Percentiles rank a stretch among this genome's conserved stretches.
These are phyloP conservation scores for Sungouiella thailandica DNA, from an alignment of 805 yeast genomes.

Conservation along the genomic window DNA sequence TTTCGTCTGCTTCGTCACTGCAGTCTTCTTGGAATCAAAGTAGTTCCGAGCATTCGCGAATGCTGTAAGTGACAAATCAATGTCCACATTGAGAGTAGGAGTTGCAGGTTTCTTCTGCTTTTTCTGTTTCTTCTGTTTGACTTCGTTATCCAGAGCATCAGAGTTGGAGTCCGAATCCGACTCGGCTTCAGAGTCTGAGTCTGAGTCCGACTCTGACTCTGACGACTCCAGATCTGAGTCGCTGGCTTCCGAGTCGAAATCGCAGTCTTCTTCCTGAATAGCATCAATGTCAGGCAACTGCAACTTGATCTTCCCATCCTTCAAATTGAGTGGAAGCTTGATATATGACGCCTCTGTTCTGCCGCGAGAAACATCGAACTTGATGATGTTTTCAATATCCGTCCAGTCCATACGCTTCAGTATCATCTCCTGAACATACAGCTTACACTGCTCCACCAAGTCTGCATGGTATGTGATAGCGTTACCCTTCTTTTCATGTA, in stretches of 20 bases:
- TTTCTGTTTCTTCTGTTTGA: slow-evolving; percentile 8
- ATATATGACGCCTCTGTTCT: slow-evolving; percentile 61
- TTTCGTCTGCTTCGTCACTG: slow-evolving; percentile 71
- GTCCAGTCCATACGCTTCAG: slow-evolving; percentile 94
- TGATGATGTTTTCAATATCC: slow-evolving; percentile 71
- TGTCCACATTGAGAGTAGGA: slow-evolving; percentile 44
- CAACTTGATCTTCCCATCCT: slow-evolving; percentile 61
- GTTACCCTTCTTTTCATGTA: slow-evolving; percentile 66
- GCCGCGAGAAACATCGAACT: slow-evolving; percentile 62
- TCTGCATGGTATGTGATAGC: slow-evolving; percentile 66
- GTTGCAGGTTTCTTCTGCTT: slow-evolving; percentile 9
- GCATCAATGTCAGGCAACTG: slow-evolving; percentile 46
- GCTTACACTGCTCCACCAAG: slow-evolving; percentile 65
- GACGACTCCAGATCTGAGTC: slow-evolving; percentile 18
- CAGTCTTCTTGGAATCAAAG: slow-evolving; percentile 70
- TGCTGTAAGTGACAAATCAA: slow-evolving; percentile 69
- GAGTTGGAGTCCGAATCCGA: slow-evolving; percentile 6
- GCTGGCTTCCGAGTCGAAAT: slow-evolving; percentile 14
- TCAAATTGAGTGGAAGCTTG: slow-evolving; percentile 62
- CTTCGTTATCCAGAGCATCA: too few relatives aligned
- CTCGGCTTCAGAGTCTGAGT: slow-evolving; percentile 26
- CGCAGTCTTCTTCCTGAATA: too few relatives aligned
- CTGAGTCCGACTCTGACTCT: slow-evolving; percentile 25
- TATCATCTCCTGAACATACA: slow-evolving; percentile 58
- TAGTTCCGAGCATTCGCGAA: slow-evolving; percentile 85